Evolutionary conservation across 768 basidiomycete genomes (phyloP), one percentile per base, ranked within the genome.

Genomic region (Polyporus arcularius): DNA sequence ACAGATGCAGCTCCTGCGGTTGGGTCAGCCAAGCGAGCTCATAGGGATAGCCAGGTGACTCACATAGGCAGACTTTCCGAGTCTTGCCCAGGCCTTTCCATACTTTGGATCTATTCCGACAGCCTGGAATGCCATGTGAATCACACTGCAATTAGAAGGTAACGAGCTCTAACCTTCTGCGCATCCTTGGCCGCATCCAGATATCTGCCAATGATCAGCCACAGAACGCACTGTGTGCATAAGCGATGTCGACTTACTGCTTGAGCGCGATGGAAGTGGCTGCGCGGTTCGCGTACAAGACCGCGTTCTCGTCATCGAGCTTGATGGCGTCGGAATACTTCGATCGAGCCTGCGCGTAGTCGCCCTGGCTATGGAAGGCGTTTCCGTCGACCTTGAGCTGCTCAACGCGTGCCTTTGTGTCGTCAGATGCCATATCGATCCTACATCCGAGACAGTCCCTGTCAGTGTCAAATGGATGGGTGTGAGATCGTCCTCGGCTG

Each of bases 281-380:
- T 3, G 80, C 78, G 16, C 79, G 75, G 66, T 82, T 82, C n/a
- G 78, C 74, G 60, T 75, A 79, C 28, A 79, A 66, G 10, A 81
- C 65, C 0, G 78, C 74, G 64, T 79, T 78, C 28, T 67, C 68
- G 21, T 72, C 72, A 18, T 75, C 70, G 59, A 72, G 68, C 53
- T 72, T 71, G 65, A 82, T 80, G 10, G 79, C 80, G 49, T 77
- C 72, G 5, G 76, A 71, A 63, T 80, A 81, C 58, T 78, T 79
- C 5, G 65, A 63, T 60, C 74, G 72, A 8, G 79, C 79, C 10
- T 65, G 73, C 26, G 61, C 61, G 59, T 74, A 75, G 42, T 76
- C 64, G 31, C 74, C 70, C 49, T 72, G 68, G 18, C 63, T 58
- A 60, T 76, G 74, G 30, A 78, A 63, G 15, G 70, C 72, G 65